These are phyloP conservation scores for Plectosphaerella sp. DNA, from an alignment of 2,329 filamentous ascomycete species.

Conservation along the genomic window DNA sequence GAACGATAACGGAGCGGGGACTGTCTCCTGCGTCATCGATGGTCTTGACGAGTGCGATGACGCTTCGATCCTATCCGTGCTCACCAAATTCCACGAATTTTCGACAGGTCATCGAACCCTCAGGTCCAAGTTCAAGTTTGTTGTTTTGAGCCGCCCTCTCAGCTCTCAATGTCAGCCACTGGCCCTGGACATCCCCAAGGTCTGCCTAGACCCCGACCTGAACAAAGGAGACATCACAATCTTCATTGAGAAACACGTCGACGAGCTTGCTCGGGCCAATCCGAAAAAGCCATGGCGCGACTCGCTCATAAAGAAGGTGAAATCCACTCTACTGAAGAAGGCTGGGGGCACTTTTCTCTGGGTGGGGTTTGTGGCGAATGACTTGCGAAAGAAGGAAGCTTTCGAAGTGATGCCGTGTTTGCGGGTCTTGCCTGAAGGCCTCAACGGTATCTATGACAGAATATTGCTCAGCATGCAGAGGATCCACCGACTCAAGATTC, in stretches of 20 bases:
- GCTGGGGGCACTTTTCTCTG: neutral
- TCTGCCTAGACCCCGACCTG: constrained; percentile 4
- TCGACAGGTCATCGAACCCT: neutral
- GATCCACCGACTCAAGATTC: neutral
- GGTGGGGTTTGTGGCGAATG: neutral
- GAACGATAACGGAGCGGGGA: neutral
- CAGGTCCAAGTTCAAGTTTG: neutral
- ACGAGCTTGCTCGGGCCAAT: neutral
- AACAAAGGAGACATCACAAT: constrained; percentile 17
- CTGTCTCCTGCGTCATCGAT: constrained; percentile 14
- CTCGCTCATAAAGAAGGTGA: neutral
- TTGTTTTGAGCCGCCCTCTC: neutral
- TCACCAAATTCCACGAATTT: neutral
- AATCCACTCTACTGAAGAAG: neutral
- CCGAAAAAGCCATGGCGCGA: too few species aligned
- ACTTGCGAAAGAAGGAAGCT: neutral
- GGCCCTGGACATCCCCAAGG: neutral
- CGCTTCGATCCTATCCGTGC: neutral
- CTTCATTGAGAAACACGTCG: constrained; percentile 16
- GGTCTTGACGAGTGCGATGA: constrained; percentile 6
- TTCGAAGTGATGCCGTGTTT: neutral
- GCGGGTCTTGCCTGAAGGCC: too few species aligned
- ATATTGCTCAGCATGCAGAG: neutral
- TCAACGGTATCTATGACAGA: neutral
- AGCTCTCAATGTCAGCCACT: too few species aligned